A percentile compares a stretch with the other conserved stretches of the same genome.
These are phyloP conservation scores for Tillandsia fasciculata DNA, from an alignment of 176 grass and related monocot species.

Conservation along the genomic window DNA sequence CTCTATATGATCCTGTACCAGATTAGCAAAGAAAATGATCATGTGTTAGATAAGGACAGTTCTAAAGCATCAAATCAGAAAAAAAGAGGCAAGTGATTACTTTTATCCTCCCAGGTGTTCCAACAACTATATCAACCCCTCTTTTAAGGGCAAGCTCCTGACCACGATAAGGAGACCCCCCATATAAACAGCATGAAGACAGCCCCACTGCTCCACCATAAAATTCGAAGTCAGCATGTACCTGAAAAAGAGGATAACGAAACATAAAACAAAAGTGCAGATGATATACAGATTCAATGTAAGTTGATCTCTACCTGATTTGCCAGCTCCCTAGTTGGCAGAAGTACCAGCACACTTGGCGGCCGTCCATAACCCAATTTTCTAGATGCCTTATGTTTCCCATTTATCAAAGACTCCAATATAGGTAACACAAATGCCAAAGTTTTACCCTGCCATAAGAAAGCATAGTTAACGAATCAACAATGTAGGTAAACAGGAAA, in stretches of 20 bases:
- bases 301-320: slow-evolving; percentile 52
- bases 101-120: slow-evolving; percentile 86
- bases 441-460: slow-evolving; percentile 60
- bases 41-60: slow-evolving; percentile 4
- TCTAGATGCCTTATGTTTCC: slow-evolving; percentile 47
- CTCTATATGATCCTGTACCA: slow-evolving; percentile 55
- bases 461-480: not conserved
- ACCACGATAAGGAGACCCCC: slow-evolving; percentile 58
- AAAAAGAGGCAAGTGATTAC: slow-evolving; percentile 20
- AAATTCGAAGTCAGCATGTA: slow-evolving; percentile 63
- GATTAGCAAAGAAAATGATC: slow-evolving; percentile 1
- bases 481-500: not conserved
- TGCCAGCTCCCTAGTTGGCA: slow-evolving; percentile 88
- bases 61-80: not conserved
- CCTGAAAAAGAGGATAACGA: slow-evolving; percentile 32
- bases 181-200: slow-evolving; percentile 74
- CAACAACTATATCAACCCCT: slow-evolving; percentile 90
- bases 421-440: slow-evolving; percentile 95
- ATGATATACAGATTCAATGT: not conserved
- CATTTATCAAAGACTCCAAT: slow-evolving; percentile 83
- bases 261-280: not conserved
- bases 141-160: slow-evolving; percentile 59
- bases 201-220: slow-evolving; percentile 66
- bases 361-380: slow-evolving; percentile 48
- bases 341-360: slow-evolving; percentile 73